Evolutionary conservation across 2,329 filamentous ascomycete species (phyloP).

Genomic region (Verticillium longisporum): DNA sequence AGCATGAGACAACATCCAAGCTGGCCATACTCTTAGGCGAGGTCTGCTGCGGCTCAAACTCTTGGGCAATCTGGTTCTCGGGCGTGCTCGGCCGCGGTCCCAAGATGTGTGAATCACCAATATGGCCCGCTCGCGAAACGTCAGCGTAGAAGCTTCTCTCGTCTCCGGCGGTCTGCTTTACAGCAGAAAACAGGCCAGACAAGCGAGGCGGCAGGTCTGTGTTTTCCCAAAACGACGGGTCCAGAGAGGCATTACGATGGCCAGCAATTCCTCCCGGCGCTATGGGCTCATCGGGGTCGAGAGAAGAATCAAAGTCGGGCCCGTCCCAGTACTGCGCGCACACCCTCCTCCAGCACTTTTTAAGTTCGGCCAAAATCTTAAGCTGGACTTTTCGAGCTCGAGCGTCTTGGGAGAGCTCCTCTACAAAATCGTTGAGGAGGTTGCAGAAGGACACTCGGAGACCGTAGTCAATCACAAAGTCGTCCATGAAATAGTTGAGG

Average conservation of each 20-base stretch:
- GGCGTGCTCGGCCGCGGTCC: constrained; percentile 41
- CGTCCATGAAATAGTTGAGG: constrained; percentile 93
- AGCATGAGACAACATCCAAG: constrained; percentile 56
- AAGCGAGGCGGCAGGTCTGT: constrained; percentile 37
- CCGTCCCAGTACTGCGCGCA: constrained; percentile 87
- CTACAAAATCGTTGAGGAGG: constrained; percentile 64
- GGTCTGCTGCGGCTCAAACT: constrained; percentile 25
- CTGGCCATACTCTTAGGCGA: constrained; percentile 54
- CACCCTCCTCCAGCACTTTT: constrained; percentile 93
- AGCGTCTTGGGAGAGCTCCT: constrained; percentile 42
- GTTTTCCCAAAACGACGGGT: constrained; percentile 47
- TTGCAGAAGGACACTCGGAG: constrained; percentile 74
- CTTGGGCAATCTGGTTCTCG: constrained; percentile 23
- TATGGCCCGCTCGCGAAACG: constrained; percentile 36
- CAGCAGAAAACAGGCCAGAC: constrained; percentile 28
- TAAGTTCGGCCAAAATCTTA: constrained; percentile 88
- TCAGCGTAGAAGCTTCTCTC: constrained; percentile 36
- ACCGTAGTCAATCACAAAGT: constrained; percentile 73
- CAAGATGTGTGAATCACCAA: constrained; percentile 37
- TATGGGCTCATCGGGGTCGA: constrained; percentile 60
- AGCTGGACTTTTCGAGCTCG: constrained; percentile 48
- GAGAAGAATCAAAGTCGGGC: constrained; percentile 55
- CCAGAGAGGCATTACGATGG: constrained; percentile 46
- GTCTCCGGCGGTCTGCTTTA: constrained; percentile 14
- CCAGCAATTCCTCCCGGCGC: constrained; percentile 68